Evolutionary conservation across 2,329 filamentous ascomycete species (phyloP), one percentile per base, ranked within the genome.

Genomic region (Colletotrichum karsti): DNA sequence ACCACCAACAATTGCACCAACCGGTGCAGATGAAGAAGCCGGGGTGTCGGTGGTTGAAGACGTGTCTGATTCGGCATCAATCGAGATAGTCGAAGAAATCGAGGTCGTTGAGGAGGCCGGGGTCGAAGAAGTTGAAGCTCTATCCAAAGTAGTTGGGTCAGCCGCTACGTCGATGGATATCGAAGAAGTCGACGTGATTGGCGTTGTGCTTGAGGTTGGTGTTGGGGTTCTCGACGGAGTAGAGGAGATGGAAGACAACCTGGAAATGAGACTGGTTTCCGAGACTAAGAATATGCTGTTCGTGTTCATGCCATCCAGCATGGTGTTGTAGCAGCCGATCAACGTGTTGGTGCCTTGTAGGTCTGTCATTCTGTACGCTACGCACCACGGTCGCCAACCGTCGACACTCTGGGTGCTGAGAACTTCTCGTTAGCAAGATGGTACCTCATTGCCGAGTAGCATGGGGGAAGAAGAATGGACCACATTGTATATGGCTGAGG

Each of bases 1-100:
- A 33, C 76, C 78, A 9, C 79, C 79, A 2, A 79, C 78, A 37
- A 81, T 80, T 61, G 77, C 72, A 7, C 77, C 79, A 20, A 77
- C 70, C 3, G 51, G 51, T 1, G 51, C 12, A 0, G 33, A 20
- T 7, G 35, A 15, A 8, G 33, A 24, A 51, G 46, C 26, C 7
- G 26, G 6, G 28, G 20, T 22, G 4, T 13, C 46, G 13, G 26
- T n/a, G n/a, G n/a, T n/a, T n/a, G n/a, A n/a, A n/a, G n/a, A n/a
- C n/a, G n/a, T 35, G 15, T 22, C 48, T 22, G 48, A 53, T 33
- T 26, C n/a, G 33, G 26, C 48, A 22, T 12, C 20, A 50, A 18
- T 50, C 46, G 0, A 24, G 24, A 28, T 26, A 22, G 12, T 22
- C 15, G 39, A 35, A 35, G 33, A 15, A 20, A 20, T 42, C 7